Evolutionary conservation across 352 stramenopile species (phyloP), one percentile per base, ranked within the genome.

Genomic region (Phytophthora sp.): DNA sequence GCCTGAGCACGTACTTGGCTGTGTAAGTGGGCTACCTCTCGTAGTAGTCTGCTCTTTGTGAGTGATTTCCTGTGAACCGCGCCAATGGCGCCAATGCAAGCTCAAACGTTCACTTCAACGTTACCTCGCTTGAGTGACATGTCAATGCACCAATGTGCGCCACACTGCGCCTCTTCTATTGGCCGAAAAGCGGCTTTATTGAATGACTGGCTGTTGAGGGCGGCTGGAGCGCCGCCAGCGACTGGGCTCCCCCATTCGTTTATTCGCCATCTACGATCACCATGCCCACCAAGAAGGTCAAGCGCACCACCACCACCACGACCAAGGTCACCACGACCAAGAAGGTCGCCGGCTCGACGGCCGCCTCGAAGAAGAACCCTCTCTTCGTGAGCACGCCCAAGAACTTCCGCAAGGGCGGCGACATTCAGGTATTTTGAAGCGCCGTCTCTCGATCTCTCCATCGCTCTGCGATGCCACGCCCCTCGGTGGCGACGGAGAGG

Each of bases 331-430:
- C 67, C 51, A 69, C 76, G 53, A 75, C 71, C 54, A 91, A 90
- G 74, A 69, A 79, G 41, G 92, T 87, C 57, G 90, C 95, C 77
- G 71, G 76, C 37, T 78, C 72, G 50, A 73, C 79, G 38, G 68
- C 72, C 46, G 85, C 82, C 60, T 77, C 82, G 52, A 88, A 96
- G 77, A 92, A 97, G 64, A 66, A 96, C 77, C 97, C 97, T 18
- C 87, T 99, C 48, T 99, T 99, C 88, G 88, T 89, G 48, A 79
- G 91, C 52, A 82, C 79, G 46, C 96, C 96, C 60, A 97, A 97
- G 71, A 98, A 94, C 81, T 98, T 98, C 81, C 85, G 95, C 77
- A 94, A 99, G 66, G 97, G 97, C 62, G 92, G 96, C 74, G 93
- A 97, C 72, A 92, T 99, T 84, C 96, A 98, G 87, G 92, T 95